Evolutionary conservation across 176 grass and related monocot genomes (phyloP).

Genomic region (Oryza glumipatula): DNA sequence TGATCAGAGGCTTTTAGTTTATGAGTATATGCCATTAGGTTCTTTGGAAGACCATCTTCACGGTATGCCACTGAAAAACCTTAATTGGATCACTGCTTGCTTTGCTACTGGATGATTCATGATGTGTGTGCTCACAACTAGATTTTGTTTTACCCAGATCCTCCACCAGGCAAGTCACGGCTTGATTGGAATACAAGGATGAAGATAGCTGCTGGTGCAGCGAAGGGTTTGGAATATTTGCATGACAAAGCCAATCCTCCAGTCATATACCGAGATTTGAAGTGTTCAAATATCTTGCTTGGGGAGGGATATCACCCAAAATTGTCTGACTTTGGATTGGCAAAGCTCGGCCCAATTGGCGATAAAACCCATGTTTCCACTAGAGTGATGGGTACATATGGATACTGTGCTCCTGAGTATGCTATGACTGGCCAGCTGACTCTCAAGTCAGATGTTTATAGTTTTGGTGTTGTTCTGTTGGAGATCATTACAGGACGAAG

Average conservation of each 20-base stretch:
- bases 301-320: constrained; percentile 59
- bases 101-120: neutral
- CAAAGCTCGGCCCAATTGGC: constrained; percentile 61
- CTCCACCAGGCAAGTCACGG: constrained; percentile 34
- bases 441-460: too few relatives aligned
- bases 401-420: too few relatives aligned
- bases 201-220: constrained; percentile 62
- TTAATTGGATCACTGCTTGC: too few relatives aligned
- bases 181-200: constrained; percentile 73
- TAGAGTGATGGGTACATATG: constrained; percentile 21
- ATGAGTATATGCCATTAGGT: constrained; percentile 67
- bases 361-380: constrained; percentile 73
- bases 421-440: too few relatives aligned
- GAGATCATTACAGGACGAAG: too few relatives aligned
- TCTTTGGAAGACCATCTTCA: constrained; percentile 69
- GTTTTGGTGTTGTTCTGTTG: too few relatives aligned
- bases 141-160: constrained; percentile 42
- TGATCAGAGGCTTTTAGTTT: constrained; percentile 65
- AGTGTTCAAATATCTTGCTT: constrained; percentile 69
- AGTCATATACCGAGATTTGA: constrained; percentile 73
- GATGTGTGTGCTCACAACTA: neutral
- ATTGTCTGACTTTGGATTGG: constrained; percentile 66
- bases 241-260: constrained; percentile 66
- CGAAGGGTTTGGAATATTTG: constrained; percentile 57
- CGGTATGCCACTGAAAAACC: constrained; percentile 28